Base-by-base conservation (phyloP, 2,329 filamentous ascomycete genomes). In the Diaporthe australafricana region DNA sequence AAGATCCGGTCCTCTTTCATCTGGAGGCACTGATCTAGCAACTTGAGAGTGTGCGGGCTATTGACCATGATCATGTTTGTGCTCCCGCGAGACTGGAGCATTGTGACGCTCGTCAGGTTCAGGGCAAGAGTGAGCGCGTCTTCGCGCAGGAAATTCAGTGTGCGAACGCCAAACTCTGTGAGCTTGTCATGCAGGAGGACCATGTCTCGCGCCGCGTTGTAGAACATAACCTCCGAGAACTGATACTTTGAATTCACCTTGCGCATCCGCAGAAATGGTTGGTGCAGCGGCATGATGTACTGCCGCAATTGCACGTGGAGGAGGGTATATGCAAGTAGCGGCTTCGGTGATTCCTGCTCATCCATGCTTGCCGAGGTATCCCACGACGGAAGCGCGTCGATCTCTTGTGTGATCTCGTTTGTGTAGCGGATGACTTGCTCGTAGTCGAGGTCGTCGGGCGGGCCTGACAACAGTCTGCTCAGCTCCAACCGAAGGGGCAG, bases 41-140 rank as follows among this genome's bases (percentile, higher is more conserved):
- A 82, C 79, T 87, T 85, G 73, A 90, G 84, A 1, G 88, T 90
- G 79, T 91, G 88, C 71, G 86, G 85, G 3, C 87, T 86, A 79
- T 89, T 90, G 78, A 89, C 86, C 86, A 89, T 89, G 79, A 91
- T 90, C 83, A 90, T 87, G 78, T 88, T 89, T 70, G 86, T 88
- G 6, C 88, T 90, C 30, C 86, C 82, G 74, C 85, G 84, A 1
- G 88, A 88, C 78, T 91, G 89, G 70, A 90, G 84, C 82, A 91
- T 86, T 5, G 88, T 88, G 42, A 91, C 87, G 76, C 87, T 88
- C 81, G 87, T 89, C 27, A 91, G 84, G 77, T 90, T 90, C 79
- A 90, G 88, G 71, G 88, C 87, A 8, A 89, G 86, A 3, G 87
- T 89, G 73, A 90, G 84, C 0, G 86, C 86, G 75, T 91, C 89